These are phyloP conservation scores for Drechslerella coelobrocha DNA, from an alignment of 2,329 filamentous ascomycete species.

Conservation along the genomic window DNA sequence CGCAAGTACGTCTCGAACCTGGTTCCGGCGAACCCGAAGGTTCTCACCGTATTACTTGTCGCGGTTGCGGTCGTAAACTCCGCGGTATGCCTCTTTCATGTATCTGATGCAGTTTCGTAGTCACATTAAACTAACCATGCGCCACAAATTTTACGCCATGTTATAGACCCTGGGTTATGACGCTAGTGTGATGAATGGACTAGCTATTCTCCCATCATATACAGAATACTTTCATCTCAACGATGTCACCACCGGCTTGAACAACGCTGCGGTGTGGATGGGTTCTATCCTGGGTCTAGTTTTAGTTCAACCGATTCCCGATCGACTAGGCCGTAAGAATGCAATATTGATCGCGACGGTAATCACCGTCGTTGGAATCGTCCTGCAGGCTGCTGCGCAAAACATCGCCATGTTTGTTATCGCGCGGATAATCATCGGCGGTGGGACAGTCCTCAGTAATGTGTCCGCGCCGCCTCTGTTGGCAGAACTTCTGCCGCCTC, in stretches of 20 bases:
- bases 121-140: not conserved
- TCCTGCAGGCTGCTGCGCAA: constrained; percentile 63
- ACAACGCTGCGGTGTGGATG: constrained; percentile 66
- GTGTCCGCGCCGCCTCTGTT: constrained; percentile 32
- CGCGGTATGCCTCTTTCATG: constrained; percentile 22
- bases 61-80: constrained; percentile 38
- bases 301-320: constrained; percentile 57
- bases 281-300: constrained; percentile 60
- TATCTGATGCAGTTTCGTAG: not conserved
- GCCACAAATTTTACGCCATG: too few species aligned
- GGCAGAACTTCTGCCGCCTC: constrained; percentile 31
- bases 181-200: constrained; percentile 65
- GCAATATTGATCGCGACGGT: constrained; percentile 59
- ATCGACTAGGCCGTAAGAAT: constrained; percentile 60
- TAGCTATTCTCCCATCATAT: constrained; percentile 67
- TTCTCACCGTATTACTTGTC: constrained; percentile 25
- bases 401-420: constrained; percentile 64
- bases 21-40: constrained; percentile 22
- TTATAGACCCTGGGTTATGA: constrained; percentile 59
- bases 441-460: constrained; percentile 57
- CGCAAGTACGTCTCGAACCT: constrained; percentile 23
- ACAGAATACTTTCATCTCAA: constrained; percentile 66
- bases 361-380: constrained; percentile 61
- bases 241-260: constrained; percentile 64
- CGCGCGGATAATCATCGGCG: constrained; percentile 62